phyloP scores from a whole-genome alignment of 2,329 filamentous ascomycete species.

The Fusarium robinianum region DNA sequence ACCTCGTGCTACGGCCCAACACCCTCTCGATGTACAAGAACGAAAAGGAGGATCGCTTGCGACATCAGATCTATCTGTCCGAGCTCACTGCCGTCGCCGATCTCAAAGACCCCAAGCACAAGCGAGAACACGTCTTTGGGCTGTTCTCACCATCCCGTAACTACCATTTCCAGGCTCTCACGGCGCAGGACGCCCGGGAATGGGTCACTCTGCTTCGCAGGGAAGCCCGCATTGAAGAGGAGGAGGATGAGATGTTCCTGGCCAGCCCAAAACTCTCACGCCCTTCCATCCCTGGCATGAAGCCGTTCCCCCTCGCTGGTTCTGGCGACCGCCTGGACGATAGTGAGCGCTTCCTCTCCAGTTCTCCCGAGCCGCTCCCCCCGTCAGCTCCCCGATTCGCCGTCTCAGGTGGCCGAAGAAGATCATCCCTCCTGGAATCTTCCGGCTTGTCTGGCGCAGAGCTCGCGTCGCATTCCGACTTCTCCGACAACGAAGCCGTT shows the following conservation, averaged over 20 bases:
- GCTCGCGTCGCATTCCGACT: constrained; percentile 81
- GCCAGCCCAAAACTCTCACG: constrained; percentile 65
- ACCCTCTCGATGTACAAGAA: constrained; percentile 92
- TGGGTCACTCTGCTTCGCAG: constrained; percentile 84
- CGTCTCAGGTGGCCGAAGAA: constrained; percentile 48
- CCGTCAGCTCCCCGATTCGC: constrained; percentile 43
- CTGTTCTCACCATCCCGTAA: constrained; percentile 91
- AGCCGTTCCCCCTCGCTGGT: constrained; percentile 23
- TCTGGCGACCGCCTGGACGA: constrained; percentile 36
- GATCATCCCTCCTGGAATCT: constrained; percentile 68
- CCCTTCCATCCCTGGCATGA: constrained; percentile 44
- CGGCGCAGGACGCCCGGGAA: constrained; percentile 74
- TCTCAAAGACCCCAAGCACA: constrained; percentile 86
- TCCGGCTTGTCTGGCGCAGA: constrained; percentile 66
- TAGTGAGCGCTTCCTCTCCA: constrained; percentile 55
- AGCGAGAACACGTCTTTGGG: constrained; percentile 85
- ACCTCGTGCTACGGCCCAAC: constrained; percentile 87
- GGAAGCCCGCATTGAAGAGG: constrained; percentile 83
- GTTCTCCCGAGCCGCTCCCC: constrained; percentile 62
- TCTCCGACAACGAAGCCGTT: constrained; percentile 71
- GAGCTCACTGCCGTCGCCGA: constrained; percentile 90
- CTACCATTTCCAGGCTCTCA: constrained; percentile 82
- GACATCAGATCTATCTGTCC: constrained; percentile 83
- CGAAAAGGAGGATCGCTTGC: constrained; percentile 84
- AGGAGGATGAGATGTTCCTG: constrained; percentile 81